phyloP scores from a whole-genome alignment of 2,329 filamentous ascomycete genomes.

The Cadophora sp. region DNA sequence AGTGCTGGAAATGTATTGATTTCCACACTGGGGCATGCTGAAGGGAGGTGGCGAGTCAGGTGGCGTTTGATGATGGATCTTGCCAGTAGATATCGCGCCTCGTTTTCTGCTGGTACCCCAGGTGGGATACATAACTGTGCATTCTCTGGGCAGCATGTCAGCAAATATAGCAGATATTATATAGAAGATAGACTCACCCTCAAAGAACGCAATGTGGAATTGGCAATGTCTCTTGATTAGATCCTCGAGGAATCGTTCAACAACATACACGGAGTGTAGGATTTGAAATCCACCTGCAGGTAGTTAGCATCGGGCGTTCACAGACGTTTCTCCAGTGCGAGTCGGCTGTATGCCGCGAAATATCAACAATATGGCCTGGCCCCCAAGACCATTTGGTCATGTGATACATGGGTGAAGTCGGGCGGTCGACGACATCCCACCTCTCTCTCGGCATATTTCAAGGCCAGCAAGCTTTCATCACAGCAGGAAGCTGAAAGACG shows the following conservation, averaged over 20 bases:
- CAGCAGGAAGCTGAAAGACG: not conserved
- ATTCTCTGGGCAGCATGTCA: slow-evolving; percentile 47
- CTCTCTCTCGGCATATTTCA: no score
- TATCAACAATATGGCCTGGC: not conserved
- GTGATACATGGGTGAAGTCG: not conserved
- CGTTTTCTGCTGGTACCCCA: slow-evolving; percentile 43
- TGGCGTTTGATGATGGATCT: slow-evolving; percentile 71
- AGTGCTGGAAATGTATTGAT: slow-evolving; percentile 54
- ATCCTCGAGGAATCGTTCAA: slow-evolving; percentile 69
- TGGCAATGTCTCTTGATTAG: slow-evolving; percentile 69
- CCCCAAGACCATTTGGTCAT: not conserved
- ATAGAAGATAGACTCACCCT: slow-evolving; percentile 32
- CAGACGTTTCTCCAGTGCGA: not conserved
- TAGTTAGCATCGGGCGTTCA: slow-evolving; percentile 28
- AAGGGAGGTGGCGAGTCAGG: slow-evolving; percentile 43
- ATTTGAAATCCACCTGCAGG: slow-evolving; percentile 68
- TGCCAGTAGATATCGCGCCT: slow-evolving; percentile 61
- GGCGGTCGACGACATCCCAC: no score
- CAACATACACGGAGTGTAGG: slow-evolving; percentile 71
- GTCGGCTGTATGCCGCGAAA: not conserved
- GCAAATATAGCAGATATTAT: not conserved
- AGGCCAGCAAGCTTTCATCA: no score
- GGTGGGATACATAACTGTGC: slow-evolving; percentile 62
- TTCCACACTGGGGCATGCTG: slow-evolving; percentile 37
- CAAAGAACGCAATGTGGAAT: slow-evolving; percentile 75